Conservation (phyloP, 2,329 filamentous ascomycete genomes). For the Fusarium newnesense region DNA sequence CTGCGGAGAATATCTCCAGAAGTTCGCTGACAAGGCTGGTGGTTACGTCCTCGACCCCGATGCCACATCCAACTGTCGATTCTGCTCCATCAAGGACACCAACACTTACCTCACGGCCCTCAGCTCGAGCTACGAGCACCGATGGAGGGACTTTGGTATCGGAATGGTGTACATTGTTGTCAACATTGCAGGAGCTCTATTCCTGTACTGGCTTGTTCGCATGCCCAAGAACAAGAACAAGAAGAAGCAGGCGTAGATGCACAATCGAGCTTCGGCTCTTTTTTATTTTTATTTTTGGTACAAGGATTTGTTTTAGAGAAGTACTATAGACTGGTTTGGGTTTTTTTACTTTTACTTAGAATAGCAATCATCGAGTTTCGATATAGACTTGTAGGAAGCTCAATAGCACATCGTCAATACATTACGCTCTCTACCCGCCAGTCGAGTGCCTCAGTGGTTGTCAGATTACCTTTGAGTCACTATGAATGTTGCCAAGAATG, state of each 20-base stretch:
- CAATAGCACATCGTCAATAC: neutral
- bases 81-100: conserved; percentile 53
- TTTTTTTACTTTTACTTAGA: conserved; percentile 6
- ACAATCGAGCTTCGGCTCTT: neutral
- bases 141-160: conserved; percentile 69
- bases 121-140: conserved; percentile 58
- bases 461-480: neutral
- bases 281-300: conserved; percentile 7
- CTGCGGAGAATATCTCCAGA: conserved; percentile 65
- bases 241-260: conserved; percentile 15
- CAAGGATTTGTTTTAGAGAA: neutral
- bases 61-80: conserved; percentile 59
- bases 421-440: neutral
- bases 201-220: conserved; percentile 61
- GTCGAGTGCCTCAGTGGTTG: neutral
- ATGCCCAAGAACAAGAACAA: conserved; percentile 52
- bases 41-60: conserved; percentile 66
- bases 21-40: conserved; percentile 56
- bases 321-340: conserved; percentile 15
- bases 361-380: neutral
- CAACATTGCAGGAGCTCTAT: conserved; percentile 61
- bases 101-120: conserved; percentile 54
- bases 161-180: conserved; percentile 64
- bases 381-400: neutral
- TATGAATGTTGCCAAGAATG: neutral